Evolutionary conservation across 345 rosid species (phyloP).

Genomic region (Tarenaya hassleriana): DNA sequence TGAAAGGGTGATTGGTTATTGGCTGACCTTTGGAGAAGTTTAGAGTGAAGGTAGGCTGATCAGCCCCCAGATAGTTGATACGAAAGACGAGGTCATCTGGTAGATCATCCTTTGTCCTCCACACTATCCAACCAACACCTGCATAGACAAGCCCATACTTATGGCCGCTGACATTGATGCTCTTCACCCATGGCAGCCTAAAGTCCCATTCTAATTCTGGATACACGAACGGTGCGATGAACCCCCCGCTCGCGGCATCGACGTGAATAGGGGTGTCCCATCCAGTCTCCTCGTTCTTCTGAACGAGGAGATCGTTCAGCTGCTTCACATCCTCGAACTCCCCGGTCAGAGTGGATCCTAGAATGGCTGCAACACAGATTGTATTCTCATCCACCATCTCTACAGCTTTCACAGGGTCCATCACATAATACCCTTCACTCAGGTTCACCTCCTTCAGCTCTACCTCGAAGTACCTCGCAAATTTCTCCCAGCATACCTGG

Average conservation of each 20-base stretch:
- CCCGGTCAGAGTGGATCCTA: conserved; percentile 71
- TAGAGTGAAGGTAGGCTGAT: conserved; percentile 80
- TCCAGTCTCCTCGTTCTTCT: conserved; percentile 55
- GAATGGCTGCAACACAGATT: conserved; percentile 74
- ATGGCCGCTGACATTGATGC: conserved; percentile 75
- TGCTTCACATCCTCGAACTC: conserved; percentile 74
- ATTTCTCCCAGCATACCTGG: conserved; percentile 82
- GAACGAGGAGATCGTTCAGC: conserved; percentile 42
- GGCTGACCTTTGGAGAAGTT: conserved; percentile 72
- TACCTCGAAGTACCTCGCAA: conserved; percentile 81
- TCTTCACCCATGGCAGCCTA: conserved; percentile 66
- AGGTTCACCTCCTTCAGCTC: conserved; percentile 73
- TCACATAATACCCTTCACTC: conserved; percentile 56
- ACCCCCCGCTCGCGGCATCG: conserved; percentile 82
- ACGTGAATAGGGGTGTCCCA: conserved; percentile 77
- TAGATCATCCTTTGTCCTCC: conserved; percentile 77
- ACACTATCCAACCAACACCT: conserved; percentile 76
- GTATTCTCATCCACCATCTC: conserved; percentile 83
- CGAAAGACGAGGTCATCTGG: conserved; percentile 81
- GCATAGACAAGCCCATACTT: conserved; percentile 76
- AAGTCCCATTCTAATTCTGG: conserved; percentile 87
- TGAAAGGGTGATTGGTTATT: not conserved
- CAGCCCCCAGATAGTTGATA: conserved; percentile 70
- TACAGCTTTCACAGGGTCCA: conserved; percentile 59
- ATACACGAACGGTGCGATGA: conserved; percentile 64